Conservation (phyloP, 768 basidiomycete species). For the Stropharia rugosoannulata region DNA sequence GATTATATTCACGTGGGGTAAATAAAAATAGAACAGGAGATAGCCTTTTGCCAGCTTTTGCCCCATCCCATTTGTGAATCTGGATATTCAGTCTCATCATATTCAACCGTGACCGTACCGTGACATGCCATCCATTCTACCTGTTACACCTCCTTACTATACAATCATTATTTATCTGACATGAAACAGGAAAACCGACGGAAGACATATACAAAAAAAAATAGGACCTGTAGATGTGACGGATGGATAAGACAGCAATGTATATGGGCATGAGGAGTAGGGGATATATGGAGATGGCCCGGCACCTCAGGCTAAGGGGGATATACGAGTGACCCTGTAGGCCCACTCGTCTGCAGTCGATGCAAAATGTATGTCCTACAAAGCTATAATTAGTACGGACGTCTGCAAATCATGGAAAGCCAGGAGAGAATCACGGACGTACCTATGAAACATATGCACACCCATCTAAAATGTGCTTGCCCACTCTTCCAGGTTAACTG, state of each 20-base stretch:
- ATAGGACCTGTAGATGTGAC: constrained; percentile 2
- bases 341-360: constrained; percentile 3
- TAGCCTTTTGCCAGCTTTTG: background rate
- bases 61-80: too few species aligned
- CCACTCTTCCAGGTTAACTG: constrained; percentile 78
- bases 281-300: constrained; percentile 1
- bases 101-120: background rate
- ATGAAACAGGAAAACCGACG: constrained; percentile 7
- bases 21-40: background rate
- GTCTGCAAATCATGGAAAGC: background rate
- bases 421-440: background rate
- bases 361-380: background rate
- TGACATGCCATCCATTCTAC: constrained; percentile 1
- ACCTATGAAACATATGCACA: background rate
- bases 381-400: background rate
- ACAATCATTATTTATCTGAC: constrained; percentile 12
- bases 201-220: constrained; percentile 5
- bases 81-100: too few species aligned
- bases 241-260: background rate
- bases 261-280: background rate
- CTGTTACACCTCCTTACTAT: constrained; percentile 11
- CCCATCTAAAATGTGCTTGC: constrained; percentile 62
- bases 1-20: too few species aligned
- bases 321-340: background rate
- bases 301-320: background rate